phyloP scores from a whole-genome alignment of 257 asterid species.

The Solanum ossicruentum region DNA sequence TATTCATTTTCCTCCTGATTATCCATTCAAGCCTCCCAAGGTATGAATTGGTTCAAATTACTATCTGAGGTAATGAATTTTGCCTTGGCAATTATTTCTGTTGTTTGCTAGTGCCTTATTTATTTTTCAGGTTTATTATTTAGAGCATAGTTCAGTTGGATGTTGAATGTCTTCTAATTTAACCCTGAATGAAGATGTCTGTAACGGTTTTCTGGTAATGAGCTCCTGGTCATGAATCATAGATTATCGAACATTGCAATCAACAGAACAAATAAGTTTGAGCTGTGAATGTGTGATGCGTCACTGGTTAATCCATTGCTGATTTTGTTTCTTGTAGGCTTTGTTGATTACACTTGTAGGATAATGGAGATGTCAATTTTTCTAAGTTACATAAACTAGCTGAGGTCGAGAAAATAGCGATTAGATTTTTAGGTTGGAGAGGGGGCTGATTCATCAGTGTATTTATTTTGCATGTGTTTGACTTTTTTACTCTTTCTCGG shows the following conservation, averaged over 20 bases:
- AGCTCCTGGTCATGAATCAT: neutral
- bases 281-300: neutral
- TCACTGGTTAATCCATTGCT: neutral
- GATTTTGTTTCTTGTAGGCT: neutral
- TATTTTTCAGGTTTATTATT: neutral
- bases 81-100: neutral
- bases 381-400: neutral
- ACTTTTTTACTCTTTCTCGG: neutral
- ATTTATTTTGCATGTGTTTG: neutral
- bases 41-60: constrained; percentile 9
- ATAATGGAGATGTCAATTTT: neutral
- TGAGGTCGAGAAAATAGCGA: neutral
- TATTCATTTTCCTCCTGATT: constrained; percentile 70
- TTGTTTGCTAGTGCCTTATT: neutral
- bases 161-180: neutral
- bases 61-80: neutral
- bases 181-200: neutral
- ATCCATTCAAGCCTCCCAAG: constrained; percentile 77
- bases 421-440: neutral
- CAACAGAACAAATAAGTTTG: neutral
- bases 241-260: neutral
- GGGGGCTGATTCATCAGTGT: neutral
- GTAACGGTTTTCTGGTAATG: neutral
- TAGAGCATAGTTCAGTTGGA: neutral
- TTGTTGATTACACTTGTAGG: neutral